Conservation (phyloP, 805 yeast genomes). For the Wickerhamiella allomyrinae region DNA sequence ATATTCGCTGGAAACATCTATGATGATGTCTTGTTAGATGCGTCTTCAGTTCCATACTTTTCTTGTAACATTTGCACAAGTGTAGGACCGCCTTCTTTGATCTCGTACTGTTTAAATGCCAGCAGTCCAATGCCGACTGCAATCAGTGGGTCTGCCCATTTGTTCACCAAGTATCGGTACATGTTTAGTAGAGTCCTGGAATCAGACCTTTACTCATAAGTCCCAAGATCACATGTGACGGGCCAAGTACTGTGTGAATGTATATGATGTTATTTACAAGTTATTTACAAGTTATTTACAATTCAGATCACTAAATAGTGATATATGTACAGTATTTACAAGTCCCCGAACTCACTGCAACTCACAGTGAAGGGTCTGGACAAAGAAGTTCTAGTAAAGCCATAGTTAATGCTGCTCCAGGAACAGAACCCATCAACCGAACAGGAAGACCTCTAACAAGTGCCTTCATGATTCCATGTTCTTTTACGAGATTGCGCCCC, state of each 20-base stretch:
- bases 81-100: conserved; percentile 17
- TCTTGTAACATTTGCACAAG: conserved; percentile 12
- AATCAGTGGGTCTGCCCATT: conserved; percentile 15
- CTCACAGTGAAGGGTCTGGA: conserved; percentile 20
- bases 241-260: too few relatives aligned
- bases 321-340: not conserved
- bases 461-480: conserved; percentile 25
- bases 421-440: conserved; percentile 26
- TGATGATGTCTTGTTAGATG: too few relatives aligned
- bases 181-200: conserved; percentile 6
- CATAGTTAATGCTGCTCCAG: conserved; percentile 29
- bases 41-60: not conserved
- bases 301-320: too few relatives aligned
- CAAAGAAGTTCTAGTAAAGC: conserved; percentile 27
- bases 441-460: conserved; percentile 26
- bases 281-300: too few relatives aligned
- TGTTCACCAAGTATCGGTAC: conserved; percentile 17
- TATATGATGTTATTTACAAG: too few relatives aligned
- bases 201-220: too few relatives aligned
- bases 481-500: conserved; percentile 25
- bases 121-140: conserved; percentile 15
- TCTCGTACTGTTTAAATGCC: conserved; percentile 17
- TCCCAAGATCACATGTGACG: too few relatives aligned
- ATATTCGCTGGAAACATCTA: too few relatives aligned
- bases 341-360: not conserved